Conservation (phyloP, 345 rosid genomes). For the Rhodamnia rubescens region DNA sequence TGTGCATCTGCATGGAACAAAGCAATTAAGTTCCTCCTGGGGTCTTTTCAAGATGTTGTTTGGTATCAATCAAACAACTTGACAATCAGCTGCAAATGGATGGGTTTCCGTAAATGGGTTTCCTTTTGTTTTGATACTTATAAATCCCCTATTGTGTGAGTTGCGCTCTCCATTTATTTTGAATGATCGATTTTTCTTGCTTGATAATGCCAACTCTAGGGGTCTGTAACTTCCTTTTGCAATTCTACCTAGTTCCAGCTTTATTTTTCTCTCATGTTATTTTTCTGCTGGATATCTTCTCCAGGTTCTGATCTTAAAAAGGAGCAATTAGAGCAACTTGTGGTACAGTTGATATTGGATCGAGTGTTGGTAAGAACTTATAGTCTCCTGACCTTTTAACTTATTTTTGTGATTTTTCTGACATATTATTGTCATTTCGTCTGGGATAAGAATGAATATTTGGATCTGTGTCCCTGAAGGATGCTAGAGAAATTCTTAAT, state of each 20-base stretch:
- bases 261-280: neutral
- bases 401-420: neutral
- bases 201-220: neutral
- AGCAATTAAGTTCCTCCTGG: neutral
- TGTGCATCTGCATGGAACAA: neutral
- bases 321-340: slow-evolving; percentile 72
- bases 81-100: neutral
- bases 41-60: neutral
- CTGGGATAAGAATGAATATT: neutral
- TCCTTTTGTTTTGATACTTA: neutral
- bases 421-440: neutral
- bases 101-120: neutral
- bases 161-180: neutral
- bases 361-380: slow-evolving; percentile 55
- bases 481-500: neutral
- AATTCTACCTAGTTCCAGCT: neutral
- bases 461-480: neutral
- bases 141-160: neutral
- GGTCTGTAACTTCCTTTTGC: neutral
- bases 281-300: neutral
- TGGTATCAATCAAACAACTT: neutral
- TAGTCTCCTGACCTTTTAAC: neutral
- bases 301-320: slow-evolving; percentile 58
- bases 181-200: neutral
- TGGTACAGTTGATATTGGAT: slow-evolving; percentile 52